Percentiles rank a stretch among this genome's conserved stretches.
Conservation (phyloP, 2,329 filamentous ascomycete species). For the Penicillium sp. region DNA sequence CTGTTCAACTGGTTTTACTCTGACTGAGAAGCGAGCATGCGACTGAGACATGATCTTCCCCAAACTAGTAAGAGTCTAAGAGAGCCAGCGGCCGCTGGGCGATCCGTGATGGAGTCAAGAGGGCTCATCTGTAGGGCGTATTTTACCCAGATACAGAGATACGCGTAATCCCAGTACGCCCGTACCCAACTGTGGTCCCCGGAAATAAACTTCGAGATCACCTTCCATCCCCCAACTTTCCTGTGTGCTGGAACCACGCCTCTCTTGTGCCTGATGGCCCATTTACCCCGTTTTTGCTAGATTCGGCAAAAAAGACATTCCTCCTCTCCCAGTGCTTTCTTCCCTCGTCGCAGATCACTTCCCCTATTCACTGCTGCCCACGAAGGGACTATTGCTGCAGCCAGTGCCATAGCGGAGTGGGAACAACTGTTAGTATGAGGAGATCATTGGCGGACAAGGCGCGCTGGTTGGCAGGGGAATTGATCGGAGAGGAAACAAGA, state of each 20-base stretch:
- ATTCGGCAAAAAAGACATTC: neutral
- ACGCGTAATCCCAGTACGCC: neutral
- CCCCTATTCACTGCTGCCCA: neutral
- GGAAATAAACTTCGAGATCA: conserved; percentile 11
- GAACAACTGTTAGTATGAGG: neutral
- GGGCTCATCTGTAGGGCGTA: conserved; percentile 1
- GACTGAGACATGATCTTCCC: neutral
- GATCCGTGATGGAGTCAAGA: neutral
- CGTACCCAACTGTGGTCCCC: neutral
- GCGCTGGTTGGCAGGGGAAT: conserved; percentile 17
- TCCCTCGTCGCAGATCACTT: conserved; percentile 7
- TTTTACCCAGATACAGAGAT: neutral
- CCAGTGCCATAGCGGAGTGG: neutral
- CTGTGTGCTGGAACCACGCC: conserved; percentile 12
- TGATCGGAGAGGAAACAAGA: neutral
- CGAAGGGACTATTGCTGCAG: conserved; percentile 7
- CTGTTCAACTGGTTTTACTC: neutral
- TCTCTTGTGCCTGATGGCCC: neutral
- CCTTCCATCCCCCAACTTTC: conserved; percentile 12
- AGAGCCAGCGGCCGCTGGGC: neutral
- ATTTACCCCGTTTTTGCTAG: neutral
- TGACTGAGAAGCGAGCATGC: neutral
- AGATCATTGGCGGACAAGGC: conserved; percentile 24
- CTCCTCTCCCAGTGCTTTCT: conserved; percentile 1
- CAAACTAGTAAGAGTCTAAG: neutral